Evolutionary conservation across 805 yeast species (phyloP).

Genomic region (Zygotorulaspora chibaensis): DNA sequence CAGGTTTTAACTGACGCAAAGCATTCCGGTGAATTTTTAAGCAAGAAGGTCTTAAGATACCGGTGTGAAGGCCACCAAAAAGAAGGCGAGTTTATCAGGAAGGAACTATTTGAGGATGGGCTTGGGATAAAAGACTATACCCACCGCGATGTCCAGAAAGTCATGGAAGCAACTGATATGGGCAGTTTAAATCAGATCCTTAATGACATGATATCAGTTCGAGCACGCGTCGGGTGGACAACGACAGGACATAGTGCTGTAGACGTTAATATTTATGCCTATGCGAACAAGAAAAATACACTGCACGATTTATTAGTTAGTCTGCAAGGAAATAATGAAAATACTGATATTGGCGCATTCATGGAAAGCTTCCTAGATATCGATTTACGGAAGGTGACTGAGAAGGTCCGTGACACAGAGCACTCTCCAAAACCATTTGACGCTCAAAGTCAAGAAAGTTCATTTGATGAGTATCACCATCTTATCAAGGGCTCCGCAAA

Average conservation of each 20-base stretch:
- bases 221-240: conserved; percentile 93
- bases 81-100: conserved; percentile 41
- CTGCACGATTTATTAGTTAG: conserved; percentile 39
- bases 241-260: conserved; percentile 97
- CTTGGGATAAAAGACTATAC: conserved; percentile 62
- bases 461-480: conserved; percentile 21
- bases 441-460: conserved; percentile 4
- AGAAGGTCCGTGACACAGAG: conserved; percentile 44
- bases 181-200: conserved; percentile 42
- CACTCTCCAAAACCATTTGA: conserved; percentile 36
- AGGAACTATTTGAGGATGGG: conserved; percentile 55
- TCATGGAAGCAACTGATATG: conserved; percentile 34
- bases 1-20: conserved; percentile 63
- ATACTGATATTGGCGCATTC: conserved; percentile 76
- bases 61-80: conserved; percentile 31
- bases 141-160: conserved; percentile 48
- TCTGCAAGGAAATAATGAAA: conserved; percentile 78
- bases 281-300: conserved; percentile 53
- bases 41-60: conserved; percentile 41
- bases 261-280: conserved; percentile 87
- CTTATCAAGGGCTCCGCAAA: conserved; percentile 2
- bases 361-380: conserved; percentile 52
- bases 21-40: conserved; percentile 73
- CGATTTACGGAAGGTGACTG: conserved; percentile 47
- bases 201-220: conserved; percentile 66